Evolutionary conservation across 1,139 yeast genomes (phyloP), one percentile per base, ranked within the genome.

Genomic region (Groenewaldozyma auringiensis): DNA sequence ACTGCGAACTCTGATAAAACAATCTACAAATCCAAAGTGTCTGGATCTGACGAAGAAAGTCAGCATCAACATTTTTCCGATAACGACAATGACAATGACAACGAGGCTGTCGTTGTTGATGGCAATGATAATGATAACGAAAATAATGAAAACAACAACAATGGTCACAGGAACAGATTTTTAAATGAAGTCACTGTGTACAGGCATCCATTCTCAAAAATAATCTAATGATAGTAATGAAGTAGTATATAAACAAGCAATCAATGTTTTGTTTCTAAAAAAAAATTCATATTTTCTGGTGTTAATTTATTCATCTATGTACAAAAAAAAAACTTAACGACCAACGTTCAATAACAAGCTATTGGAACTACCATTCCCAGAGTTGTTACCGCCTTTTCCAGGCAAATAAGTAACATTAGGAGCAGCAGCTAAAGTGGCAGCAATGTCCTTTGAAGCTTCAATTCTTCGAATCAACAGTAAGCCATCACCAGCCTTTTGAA

Each of bases 361-460:
- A 62, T 76, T 78, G 31, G 69, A 57, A 8, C 68, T 49, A 16
- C 67, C 62, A 27, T 44, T 41, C 21, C 27, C 36, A 29, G 54
- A 57, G 16, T 62, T 61, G 16, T 11, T 17, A 27, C 55, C 57
- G 51, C 68, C 66, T 17, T 63, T 32, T 6, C 47, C 33, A 45
- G 98, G 98, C 63, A 92, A 76, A 65, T 92, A 92, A n/a, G 96
- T 85, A 45, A 92, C 84, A 63, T 89, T 89, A 17, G 88, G 78
- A 43, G 95, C 83, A 50, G 72, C 69, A 27, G 96, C 88, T 63
- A 92, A 75, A 17, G 96, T 86, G 46, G 74, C 71, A 4, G 99
- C 98, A 65, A 94, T 92, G 54, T 88, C 96, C 71, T 86, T 88
- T 37, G 96, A 85, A 1, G 98, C 97, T 65, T 94, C 98, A 59